Conservation (phyloP, 495 filamentous ascomycete genomes). For the Xylona heveae region DNA sequence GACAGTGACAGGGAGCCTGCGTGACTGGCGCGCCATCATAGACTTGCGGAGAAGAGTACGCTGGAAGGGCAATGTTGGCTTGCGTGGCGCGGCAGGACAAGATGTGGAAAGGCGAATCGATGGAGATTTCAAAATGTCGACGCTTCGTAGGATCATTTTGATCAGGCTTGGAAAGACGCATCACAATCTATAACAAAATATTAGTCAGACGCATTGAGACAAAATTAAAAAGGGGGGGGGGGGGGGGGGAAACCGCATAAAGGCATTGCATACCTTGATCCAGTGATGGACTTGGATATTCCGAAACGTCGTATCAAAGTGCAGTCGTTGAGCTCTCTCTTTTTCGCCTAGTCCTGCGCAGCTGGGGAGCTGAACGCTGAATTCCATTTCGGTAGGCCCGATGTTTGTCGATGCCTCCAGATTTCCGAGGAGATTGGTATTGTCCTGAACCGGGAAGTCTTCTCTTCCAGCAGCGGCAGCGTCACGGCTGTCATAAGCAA, state of each 20-base stretch:
- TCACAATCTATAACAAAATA: constrained; percentile 53
- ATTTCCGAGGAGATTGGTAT: constrained; percentile 63
- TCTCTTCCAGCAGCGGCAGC: constrained; percentile 38
- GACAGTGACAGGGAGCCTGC: constrained; percentile 57
- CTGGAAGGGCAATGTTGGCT: constrained; percentile 74
- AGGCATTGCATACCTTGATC: constrained; percentile 60
- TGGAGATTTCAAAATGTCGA: constrained; percentile 95
- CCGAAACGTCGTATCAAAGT: constrained; percentile 89
- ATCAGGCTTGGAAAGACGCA: constrained; percentile 82
- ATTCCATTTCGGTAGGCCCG: constrained; percentile 91
- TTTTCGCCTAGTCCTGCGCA: constrained; percentile 36
- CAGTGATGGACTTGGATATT: constrained; percentile 95
- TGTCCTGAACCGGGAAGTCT: constrained; percentile 24
- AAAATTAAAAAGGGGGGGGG: background rate
- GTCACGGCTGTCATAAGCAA: constrained; percentile 36
- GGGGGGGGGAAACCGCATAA: no score
- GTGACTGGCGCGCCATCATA: constrained; percentile 17
- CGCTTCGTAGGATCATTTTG: constrained; percentile 59
- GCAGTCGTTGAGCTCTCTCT: constrained; percentile 49
- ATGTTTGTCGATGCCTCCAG: constrained; percentile 41
- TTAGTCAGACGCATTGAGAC: constrained; percentile 11
- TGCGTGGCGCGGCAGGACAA: constrained; percentile 86
- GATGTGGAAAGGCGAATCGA: constrained; percentile 91
- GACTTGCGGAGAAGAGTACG: constrained; percentile 38
- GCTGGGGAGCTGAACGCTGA: constrained; percentile 84